phyloP scores from a whole-genome alignment of 75 land plant species.

The Cunninghamia lanceolata region DNA sequence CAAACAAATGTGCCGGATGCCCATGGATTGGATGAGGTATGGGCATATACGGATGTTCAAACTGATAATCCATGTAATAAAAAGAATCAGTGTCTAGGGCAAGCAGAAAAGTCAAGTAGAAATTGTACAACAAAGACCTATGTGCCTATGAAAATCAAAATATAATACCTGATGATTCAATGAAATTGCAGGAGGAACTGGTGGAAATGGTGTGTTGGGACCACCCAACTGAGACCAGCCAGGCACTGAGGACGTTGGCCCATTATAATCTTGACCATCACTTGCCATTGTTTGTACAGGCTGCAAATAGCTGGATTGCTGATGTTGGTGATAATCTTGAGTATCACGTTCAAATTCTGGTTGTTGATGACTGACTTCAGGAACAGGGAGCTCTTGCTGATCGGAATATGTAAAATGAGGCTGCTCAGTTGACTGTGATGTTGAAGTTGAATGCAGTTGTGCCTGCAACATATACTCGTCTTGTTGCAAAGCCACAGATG shows the following conservation, averaged over 20 bases:
- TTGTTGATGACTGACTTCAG: constrained; percentile 35
- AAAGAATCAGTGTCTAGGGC: not conserved
- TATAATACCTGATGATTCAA: constrained; percentile 41
- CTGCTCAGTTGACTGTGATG: constrained; percentile 12
- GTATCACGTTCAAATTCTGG: constrained; percentile 28
- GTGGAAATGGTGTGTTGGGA: constrained; percentile 51
- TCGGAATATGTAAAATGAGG: constrained; percentile 22
- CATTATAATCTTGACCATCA: constrained; percentile 40
- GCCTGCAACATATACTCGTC: constrained; percentile 3
- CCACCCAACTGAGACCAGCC: constrained; percentile 57
- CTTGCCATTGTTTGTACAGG: constrained; percentile 33
- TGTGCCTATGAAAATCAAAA: not conserved
- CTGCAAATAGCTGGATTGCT: constrained; percentile 35
- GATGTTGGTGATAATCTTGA: constrained; percentile 26
- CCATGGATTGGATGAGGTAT: constrained; percentile 37
- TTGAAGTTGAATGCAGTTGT: constrained; percentile 1
- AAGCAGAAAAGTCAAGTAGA: not conserved
- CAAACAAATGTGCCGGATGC: constrained; percentile 43
- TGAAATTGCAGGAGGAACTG: constrained; percentile 36
- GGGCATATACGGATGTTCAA: constrained; percentile 35
- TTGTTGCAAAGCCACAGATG: constrained; percentile 3
- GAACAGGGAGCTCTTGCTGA: constrained; percentile 12
- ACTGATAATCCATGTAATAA: constrained; percentile 24
- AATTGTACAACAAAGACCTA: constrained; percentile 2
- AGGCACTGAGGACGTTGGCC: constrained; percentile 32